Conservation (phyloP, 2,329 filamentous ascomycete genomes). For the Triangularia setosa region DNA sequence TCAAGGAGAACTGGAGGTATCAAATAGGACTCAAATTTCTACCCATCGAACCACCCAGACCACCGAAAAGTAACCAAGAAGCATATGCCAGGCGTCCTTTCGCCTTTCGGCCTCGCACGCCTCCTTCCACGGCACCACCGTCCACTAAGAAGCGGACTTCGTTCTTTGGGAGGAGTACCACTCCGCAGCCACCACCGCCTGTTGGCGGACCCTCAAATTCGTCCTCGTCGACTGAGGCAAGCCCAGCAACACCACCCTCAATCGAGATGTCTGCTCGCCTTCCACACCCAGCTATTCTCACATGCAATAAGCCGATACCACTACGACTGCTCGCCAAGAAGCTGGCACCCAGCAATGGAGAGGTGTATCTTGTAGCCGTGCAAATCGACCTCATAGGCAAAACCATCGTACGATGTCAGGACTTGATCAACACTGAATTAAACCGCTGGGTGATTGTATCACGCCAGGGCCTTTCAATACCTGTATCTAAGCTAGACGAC, state of each 20-base stretch:
- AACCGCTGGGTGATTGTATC: conserved; percentile 74
- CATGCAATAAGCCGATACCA: conserved; percentile 82
- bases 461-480: conserved; percentile 66
- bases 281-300: conserved; percentile 82
- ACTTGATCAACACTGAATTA: conserved; percentile 64
- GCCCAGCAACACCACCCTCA: conserved; percentile 53
- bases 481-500: conserved; percentile 58
- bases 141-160: conserved; percentile 48
- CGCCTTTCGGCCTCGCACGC: conserved; percentile 46
- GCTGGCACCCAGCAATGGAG: conserved; percentile 62
- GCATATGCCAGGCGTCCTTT: conserved; percentile 75
- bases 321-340: conserved; percentile 77
- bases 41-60: conserved; percentile 84
- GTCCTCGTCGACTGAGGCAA: neutral
- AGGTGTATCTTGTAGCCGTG: conserved; percentile 71
- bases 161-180: conserved; percentile 23
- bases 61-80: conserved; percentile 64
- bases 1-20: conserved; percentile 82
- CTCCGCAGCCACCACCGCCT: conserved; percentile 7
- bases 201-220: conserved; percentile 18
- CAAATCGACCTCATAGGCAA: conserved; percentile 78
- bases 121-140: conserved; percentile 22
- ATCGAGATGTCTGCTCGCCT: conserved; percentile 75
- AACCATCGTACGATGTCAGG: conserved; percentile 75
- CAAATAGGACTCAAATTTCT: conserved; percentile 75